Conservation (phyloP, 192 early-diverging fungal species). For the Coemansia umbellata region DNA sequence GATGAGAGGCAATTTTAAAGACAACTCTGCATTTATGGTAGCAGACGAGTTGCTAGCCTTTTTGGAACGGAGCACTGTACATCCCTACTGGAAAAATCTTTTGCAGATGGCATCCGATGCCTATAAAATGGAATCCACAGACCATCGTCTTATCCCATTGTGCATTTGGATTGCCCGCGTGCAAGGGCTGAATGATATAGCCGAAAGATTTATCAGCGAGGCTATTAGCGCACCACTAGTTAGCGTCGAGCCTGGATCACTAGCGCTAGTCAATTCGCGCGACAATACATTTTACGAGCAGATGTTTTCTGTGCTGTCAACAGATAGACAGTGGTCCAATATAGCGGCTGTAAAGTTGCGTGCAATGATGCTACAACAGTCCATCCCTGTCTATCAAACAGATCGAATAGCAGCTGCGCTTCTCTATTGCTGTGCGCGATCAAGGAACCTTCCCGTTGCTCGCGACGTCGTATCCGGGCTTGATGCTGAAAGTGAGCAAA, state of each 20-base stretch:
- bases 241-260: constrained; percentile 8
- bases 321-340: constrained; percentile 7
- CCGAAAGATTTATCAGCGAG: background rate
- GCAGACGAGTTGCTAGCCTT: constrained; percentile 19
- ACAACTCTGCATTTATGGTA: constrained; percentile 27
- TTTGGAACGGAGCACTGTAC: background rate
- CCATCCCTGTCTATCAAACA: background rate
- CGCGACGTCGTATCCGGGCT: background rate
- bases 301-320: constrained; percentile 14
- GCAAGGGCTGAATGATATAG: constrained; percentile 5
- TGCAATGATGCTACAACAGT: constrained; percentile 9
- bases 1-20: constrained; percentile 17
- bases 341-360: constrained; percentile 5
- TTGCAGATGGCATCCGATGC: background rate
- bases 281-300: constrained; percentile 11
- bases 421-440: constrained; percentile 32
- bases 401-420: constrained; percentile 13
- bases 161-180: constrained; percentile 13
- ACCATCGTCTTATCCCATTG: constrained; percentile 26
- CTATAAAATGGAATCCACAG: background rate
- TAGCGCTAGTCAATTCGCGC: constrained; percentile 19
- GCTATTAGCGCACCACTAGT: constrained; percentile 2
- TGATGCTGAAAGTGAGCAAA: background rate
- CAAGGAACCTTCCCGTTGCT: constrained; percentile 16
- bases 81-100: background rate